Conservation (phyloP, 2,329 filamentous ascomycete genomes). For the Gyromitra esculenta region DNA sequence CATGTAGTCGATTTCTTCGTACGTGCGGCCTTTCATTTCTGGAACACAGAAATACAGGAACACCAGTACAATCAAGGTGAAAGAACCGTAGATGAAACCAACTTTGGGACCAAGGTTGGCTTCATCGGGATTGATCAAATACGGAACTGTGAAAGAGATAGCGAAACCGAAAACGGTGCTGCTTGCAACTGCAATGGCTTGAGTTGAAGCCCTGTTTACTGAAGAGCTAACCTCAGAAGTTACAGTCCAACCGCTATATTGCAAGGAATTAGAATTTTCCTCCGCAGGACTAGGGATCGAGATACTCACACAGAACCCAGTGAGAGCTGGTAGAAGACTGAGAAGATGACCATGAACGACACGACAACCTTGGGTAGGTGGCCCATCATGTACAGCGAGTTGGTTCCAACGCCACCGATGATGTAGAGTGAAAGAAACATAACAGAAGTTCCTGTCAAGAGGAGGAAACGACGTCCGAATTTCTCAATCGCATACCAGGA, state of each 20-base stretch:
- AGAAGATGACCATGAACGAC: conserved; percentile 57
- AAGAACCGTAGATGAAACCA: conserved; percentile 60
- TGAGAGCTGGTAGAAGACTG: conserved; percentile 58
- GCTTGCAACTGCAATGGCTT: conserved; percentile 56
- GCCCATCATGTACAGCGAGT: conserved; percentile 47
- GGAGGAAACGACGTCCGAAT: conserved; percentile 58
- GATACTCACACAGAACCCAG: conserved; percentile 57
- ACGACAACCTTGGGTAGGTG: conserved; percentile 56
- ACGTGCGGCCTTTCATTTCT: conserved; percentile 55
- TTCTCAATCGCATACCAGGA: conserved; percentile 59
- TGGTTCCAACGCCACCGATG: conserved; percentile 59
- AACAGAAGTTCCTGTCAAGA: conserved; percentile 58
- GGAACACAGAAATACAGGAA: conserved; percentile 56
- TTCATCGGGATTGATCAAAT: conserved; percentile 58
- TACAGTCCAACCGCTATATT: conserved; percentile 56
- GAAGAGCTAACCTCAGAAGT: conserved; percentile 59
- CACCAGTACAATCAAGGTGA: conserved; percentile 59
- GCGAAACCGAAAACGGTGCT: conserved; percentile 59
- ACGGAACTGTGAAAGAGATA: conserved; percentile 59
- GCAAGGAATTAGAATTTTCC: not conserved
- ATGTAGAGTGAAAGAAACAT: conserved; percentile 59
- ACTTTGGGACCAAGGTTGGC: conserved; percentile 60
- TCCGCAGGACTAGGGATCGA: not conserved
- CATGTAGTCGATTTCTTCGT: conserved; percentile 57
- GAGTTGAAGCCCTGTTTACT: conserved; percentile 59